A percentile compares a stretch with the other conserved stretches of the same genome.
These are phyloP conservation scores for Piper longum DNA, from an alignment of 164 flowering plant genomes.

Conservation along the genomic window DNA sequence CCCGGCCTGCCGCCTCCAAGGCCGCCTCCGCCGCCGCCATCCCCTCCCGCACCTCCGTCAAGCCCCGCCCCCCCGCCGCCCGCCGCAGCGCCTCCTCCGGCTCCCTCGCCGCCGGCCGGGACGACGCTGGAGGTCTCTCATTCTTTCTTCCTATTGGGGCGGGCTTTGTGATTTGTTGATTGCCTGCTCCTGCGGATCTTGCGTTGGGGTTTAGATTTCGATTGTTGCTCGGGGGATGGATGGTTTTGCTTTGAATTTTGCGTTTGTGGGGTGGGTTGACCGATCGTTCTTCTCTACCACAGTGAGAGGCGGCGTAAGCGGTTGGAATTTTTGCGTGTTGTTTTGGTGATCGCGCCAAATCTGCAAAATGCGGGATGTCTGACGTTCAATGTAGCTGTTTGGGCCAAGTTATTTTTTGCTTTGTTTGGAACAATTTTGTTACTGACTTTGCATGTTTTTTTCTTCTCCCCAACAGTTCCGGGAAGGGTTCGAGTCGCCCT, in stretches of 20 bases:
- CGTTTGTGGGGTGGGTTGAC: background rate
- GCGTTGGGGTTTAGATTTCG: no score
- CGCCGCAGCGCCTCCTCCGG: background rate
- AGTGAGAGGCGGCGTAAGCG: background rate
- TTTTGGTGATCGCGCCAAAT: background rate
- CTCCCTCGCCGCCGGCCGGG: constrained; percentile 2
- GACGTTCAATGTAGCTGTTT: background rate
- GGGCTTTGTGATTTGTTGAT: background rate
- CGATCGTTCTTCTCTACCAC: no score
- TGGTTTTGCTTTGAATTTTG: background rate
- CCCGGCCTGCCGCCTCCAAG: constrained; percentile 1
- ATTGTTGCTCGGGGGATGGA: no score
- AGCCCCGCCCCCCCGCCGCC: background rate
- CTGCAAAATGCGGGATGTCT: background rate
- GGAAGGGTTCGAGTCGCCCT: constrained; percentile 97
- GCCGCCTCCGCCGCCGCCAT: background rate
- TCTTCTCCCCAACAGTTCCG: constrained; percentile 29
- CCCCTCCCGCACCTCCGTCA: background rate
- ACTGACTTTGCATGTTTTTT: background rate
- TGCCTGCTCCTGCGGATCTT: background rate
- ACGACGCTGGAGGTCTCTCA: constrained; percentile 7
- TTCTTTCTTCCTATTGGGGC: background rate
- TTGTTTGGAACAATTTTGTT: background rate
- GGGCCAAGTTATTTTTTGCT: background rate
- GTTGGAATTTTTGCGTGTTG: background rate